These are phyloP conservation scores for Actinomortierella ambigua DNA, from an alignment of 371 early-diverging fungal species.

Conservation along the genomic window DNA sequence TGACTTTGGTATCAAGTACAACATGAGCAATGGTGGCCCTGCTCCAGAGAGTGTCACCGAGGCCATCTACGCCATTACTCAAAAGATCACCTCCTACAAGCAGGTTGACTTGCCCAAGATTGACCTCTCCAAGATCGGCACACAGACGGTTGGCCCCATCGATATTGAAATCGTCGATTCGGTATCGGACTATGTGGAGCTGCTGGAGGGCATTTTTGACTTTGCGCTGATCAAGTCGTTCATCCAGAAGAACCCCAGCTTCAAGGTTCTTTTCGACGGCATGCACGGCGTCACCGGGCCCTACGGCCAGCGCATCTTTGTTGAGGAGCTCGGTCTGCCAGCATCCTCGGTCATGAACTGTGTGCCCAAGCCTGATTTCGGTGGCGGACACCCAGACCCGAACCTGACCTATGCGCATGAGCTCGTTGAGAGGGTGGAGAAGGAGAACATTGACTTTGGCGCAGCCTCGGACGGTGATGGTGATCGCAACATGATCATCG, in stretches of 20 bases:
- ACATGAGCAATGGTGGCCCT: slow-evolving; percentile 94
- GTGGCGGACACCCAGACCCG: slow-evolving; percentile 97
- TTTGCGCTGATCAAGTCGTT: slow-evolving; percentile 82
- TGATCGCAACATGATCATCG: slow-evolving; percentile 97
- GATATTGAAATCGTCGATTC: slow-evolving; percentile 90
- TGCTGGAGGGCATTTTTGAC: slow-evolving; percentile 93
- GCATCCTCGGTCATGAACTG: slow-evolving; percentile 83
- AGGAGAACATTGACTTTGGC: slow-evolving; percentile 84
- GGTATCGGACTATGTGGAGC: slow-evolving; percentile 84
- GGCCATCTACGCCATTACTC: slow-evolving; percentile 82
- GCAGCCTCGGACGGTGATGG: slow-evolving; percentile 96
- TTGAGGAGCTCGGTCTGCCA: slow-evolving; percentile 88
- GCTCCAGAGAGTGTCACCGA: slow-evolving; percentile 95
- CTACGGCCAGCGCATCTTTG: slow-evolving; percentile 86
- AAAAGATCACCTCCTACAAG: slow-evolving; percentile 70
- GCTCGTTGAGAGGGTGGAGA: slow-evolving; percentile 87
- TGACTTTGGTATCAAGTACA: slow-evolving; percentile 99
- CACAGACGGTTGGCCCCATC: slow-evolving; percentile 59
- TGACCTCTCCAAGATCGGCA: slow-evolving; percentile 78
- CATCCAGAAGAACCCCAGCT: slow-evolving; percentile 70
- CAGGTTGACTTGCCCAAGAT: slow-evolving; percentile 77
- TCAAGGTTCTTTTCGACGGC: slow-evolving; percentile 92
- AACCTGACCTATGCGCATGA: slow-evolving; percentile 97
- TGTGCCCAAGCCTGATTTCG: slow-evolving; percentile 88
- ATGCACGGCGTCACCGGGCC: slow-evolving; percentile 98